phyloP scores from a whole-genome alignment of 2,329 filamentous ascomycete genomes.

The Hansfordia pulvinata region DNA sequence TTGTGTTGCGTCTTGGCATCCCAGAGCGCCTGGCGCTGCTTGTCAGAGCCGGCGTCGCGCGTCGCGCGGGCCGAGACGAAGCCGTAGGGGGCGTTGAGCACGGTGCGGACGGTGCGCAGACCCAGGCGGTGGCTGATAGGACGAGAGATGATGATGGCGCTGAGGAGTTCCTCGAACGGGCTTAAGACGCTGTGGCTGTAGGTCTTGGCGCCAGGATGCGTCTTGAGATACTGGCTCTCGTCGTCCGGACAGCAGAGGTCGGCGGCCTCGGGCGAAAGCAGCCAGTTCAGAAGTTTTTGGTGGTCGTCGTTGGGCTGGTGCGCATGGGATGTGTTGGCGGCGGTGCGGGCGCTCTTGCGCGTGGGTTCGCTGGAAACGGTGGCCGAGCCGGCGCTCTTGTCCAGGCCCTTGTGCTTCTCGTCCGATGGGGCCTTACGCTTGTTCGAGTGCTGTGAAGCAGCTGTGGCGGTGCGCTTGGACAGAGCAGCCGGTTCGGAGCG shows the following conservation, averaged over 20 bases:
- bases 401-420: too few relatives aligned
- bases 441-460: too few relatives aligned
- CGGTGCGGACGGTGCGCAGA: constrained; percentile 24
- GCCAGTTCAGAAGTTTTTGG: neutral
- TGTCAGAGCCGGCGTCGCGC: constrained; percentile 20
- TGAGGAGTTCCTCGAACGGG: constrained; percentile 28
- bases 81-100: constrained; percentile 27
- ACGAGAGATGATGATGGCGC: constrained; percentile 25
- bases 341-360: too few relatives aligned
- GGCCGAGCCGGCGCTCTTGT: too few relatives aligned
- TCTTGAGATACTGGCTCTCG: neutral
- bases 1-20: constrained; percentile 28
- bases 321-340: too few relatives aligned
- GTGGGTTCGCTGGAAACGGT: too few relatives aligned
- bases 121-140: constrained; percentile 28
- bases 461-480: too few relatives aligned
- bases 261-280: neutral
- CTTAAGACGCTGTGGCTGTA: constrained; percentile 10
- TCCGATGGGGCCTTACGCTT: too few relatives aligned
- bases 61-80: constrained; percentile 6
- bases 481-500: too few relatives aligned
- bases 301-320: neutral
- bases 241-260: constrained; percentile 1
- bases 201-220: neutral
- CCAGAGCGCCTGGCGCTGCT: constrained; percentile 21